Evolutionary conservation across 2,329 filamentous ascomycete species (phyloP), one percentile per base, ranked within the genome.

Genomic region (Aspergillus sojae): DNA sequence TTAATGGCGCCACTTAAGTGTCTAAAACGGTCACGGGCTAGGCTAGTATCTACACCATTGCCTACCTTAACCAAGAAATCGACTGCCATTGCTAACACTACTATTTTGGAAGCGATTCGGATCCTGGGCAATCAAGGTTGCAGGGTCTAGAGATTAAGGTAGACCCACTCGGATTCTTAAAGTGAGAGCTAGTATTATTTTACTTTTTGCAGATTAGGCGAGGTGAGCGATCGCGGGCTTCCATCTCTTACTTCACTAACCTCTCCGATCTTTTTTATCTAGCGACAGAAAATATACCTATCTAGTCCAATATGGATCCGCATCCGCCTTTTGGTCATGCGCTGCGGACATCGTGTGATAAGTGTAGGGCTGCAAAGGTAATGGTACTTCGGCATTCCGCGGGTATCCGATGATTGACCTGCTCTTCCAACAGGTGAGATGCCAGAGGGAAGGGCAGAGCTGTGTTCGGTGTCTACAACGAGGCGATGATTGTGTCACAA

Each of bases 311-410:
- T 28, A 54, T 54, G 52, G 28, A 54, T 21, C 30, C 52, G 12
- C 52, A 54, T 34, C 30, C 52, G 10, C 30, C 52, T 36, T 54
- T 34, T 11, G 52, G 52, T 32, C 52, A 54, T 23, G 52, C 52
- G 30, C n/a, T 54, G 30, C 28, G 52, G 30, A 54, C 52, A 19
- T 54, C 52, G 11, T 54, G 52, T 54, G 52, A 54, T 26, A 54
- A 54, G 28, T 54, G 52, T 36, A 54, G 30, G 19, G 28, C 52
- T 54, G 52, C 52, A 21, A 54, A 54, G 52, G 52, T 54, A 36
- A 54, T 54, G 19, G 9, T 23, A 36, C 10, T 30, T 28, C 3
- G 46, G 14, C 7, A 28, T 28, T 41, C 23, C 46, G 14, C 46
- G 26, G 16, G 46, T 19, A 50, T 50, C 46, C 28, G 52, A 54